phyloP scores from a whole-genome alignment of 2,329 filamentous ascomycete species.

The Fusarium sp. region DNA sequence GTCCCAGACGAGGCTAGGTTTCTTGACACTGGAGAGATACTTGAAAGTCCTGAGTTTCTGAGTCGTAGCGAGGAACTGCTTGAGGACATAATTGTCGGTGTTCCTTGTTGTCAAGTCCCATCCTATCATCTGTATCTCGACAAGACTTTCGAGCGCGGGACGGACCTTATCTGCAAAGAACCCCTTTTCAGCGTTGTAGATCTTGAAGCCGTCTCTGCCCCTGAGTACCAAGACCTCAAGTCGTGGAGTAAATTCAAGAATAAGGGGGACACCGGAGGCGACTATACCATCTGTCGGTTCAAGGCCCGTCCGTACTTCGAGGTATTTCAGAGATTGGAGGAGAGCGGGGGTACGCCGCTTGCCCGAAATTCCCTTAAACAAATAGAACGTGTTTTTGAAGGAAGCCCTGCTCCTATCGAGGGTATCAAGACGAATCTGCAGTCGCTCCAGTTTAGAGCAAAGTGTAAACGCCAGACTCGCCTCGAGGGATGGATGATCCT shows the following conservation, averaged over 20 bases:
- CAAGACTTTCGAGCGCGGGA: neutral
- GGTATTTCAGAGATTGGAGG: neutral
- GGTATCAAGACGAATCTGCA: neutral
- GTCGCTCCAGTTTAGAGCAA: neutral
- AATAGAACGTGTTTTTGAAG: neutral
- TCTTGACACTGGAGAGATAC: neutral
- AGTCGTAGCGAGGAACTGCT: neutral
- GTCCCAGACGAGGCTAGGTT: no score
- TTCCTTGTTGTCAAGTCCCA: neutral
- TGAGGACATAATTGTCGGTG: neutral
- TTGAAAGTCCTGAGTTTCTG: neutral
- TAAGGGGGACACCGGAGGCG: neutral
- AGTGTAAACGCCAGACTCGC: neutral
- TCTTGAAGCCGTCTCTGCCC: neutral
- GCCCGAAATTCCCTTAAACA: rapidly evolving
- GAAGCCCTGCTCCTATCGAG: neutral
- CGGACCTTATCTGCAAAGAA: rapidly evolving
- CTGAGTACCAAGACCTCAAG: neutral
- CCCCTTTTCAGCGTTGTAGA: rapidly evolving
- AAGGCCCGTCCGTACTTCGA: neutral
- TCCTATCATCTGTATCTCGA: neutral
- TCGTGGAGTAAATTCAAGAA: neutral
- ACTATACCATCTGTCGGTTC: neutral
- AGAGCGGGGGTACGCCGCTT: neutral
- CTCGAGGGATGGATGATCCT: neutral